Percentiles rank a stretch among this genome's conserved stretches.
phyloP scores from a whole-genome alignment of 768 basidiomycete species.

The Kwoniella bestiolae region DNA sequence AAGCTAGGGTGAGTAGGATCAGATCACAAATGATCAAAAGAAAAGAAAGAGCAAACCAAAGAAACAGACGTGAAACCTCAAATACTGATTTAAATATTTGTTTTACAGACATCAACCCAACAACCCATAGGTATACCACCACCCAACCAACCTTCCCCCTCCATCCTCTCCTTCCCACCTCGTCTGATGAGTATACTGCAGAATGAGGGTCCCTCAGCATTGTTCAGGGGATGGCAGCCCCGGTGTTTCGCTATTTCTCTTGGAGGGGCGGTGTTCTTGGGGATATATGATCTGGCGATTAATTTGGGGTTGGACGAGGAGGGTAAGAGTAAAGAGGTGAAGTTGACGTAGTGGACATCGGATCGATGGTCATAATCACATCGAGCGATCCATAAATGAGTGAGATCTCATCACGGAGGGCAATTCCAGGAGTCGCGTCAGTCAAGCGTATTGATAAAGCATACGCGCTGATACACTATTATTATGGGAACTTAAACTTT shows the following conservation, averaged over 20 bases:
- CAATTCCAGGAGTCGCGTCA: no score
- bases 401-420: no score
- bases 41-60: neutral
- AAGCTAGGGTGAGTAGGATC: slow-evolving; percentile 71
- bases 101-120: slow-evolving; percentile 1
- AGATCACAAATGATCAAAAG: no score
- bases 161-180: slow-evolving; percentile 63
- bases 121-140: slow-evolving; percentile 2
- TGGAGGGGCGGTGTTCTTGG: slow-evolving; percentile 94
- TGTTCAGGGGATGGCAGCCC: slow-evolving; percentile 86
- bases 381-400: no score
- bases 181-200: slow-evolving; percentile 71
- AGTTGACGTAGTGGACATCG: neutral
- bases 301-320: slow-evolving; percentile 34
- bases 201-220: slow-evolving; percentile 71
- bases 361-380: neutral
- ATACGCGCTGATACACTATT: no score
- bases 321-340: neutral
- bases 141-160: slow-evolving; percentile 40
- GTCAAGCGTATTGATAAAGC: no score
- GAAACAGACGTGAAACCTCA: no score
- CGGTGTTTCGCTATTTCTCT: slow-evolving; percentile 95
- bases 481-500: no score
- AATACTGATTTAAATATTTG: neutral
- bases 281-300: slow-evolving; percentile 74